Conservation (phyloP, 2,329 filamentous ascomycete genomes). For the Pochonia chlamydosporia region DNA sequence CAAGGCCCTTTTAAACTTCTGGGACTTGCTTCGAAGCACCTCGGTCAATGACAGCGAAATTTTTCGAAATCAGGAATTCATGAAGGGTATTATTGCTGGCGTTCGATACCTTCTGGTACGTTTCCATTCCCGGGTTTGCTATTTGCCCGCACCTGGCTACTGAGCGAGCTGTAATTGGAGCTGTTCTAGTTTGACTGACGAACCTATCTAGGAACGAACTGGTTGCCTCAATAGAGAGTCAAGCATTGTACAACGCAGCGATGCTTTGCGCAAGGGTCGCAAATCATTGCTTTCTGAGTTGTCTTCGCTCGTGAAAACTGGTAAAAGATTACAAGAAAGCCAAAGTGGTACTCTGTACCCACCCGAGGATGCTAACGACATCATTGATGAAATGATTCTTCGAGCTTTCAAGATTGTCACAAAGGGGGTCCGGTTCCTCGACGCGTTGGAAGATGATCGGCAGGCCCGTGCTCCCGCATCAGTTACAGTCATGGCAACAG, state of each 20-base stretch:
- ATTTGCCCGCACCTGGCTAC: not conserved
- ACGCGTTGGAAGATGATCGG: constrained; percentile 68
- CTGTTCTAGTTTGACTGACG: constrained; percentile 8
- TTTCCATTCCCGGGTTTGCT: too few species aligned
- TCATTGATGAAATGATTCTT: constrained; percentile 87
- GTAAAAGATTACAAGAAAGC: constrained; percentile 76
- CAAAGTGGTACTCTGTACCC: constrained; percentile 45
- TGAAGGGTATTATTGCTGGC: constrained; percentile 88
- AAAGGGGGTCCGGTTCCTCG: constrained; percentile 81
- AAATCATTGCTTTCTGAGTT: constrained; percentile 87
- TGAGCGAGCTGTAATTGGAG: not conserved
- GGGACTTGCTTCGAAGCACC: constrained; percentile 80
- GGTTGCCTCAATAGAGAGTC: constrained; percentile 84
- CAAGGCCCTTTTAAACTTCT: constrained; percentile 82
- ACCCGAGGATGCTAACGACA: constrained; percentile 59
- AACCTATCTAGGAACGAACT: constrained; percentile 64
- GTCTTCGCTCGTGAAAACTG: constrained; percentile 81
- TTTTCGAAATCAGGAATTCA: constrained; percentile 88
- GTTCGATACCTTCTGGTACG: constrained; percentile 84
- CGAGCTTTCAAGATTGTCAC: constrained; percentile 94
- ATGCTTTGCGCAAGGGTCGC: constrained; percentile 70
- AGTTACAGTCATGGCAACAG: constrained; percentile 55
- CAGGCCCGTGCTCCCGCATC: constrained; percentile 43
- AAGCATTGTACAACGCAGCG: constrained; percentile 65
- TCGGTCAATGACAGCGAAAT: constrained; percentile 69